A percentile compares a stretch with the other conserved stretches of the same genome.
Evolutionary conservation across 2,329 filamentous ascomycete genomes (phyloP).

Genomic region (Penicillium hordei): DNA sequence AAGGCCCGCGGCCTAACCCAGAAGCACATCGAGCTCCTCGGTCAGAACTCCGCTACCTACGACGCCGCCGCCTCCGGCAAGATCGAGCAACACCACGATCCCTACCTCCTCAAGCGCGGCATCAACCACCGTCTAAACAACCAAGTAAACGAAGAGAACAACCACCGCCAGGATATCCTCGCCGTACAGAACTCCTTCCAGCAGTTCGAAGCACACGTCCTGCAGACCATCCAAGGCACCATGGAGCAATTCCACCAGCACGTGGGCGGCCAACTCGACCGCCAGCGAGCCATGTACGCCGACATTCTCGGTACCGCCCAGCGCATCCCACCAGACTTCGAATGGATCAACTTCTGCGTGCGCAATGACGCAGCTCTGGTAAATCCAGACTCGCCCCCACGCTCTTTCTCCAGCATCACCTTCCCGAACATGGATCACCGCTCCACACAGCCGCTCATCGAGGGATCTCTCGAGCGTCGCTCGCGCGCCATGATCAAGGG

Average conservation of each 20-base stretch:
- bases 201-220: slow-evolving; percentile 80
- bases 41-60: slow-evolving; percentile 76
- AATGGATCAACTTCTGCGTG: slow-evolving; percentile 82
- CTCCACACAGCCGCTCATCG: slow-evolving; percentile 77
- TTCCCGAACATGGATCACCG: slow-evolving; percentile 89
- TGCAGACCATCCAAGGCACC: slow-evolving; percentile 78
- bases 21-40: slow-evolving; percentile 93
- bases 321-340: slow-evolving; percentile 77
- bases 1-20: slow-evolving; percentile 83
- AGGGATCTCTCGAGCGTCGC: slow-evolving; percentile 87
- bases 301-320: slow-evolving; percentile 79
- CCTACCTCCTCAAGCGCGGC: slow-evolving; percentile 81
- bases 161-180: slow-evolving; percentile 87
- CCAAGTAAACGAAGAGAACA: slow-evolving; percentile 94
- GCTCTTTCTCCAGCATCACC: slow-evolving; percentile 68
- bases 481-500: slow-evolving; percentile 79
- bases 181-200: slow-evolving; percentile 88
- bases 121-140: slow-evolving; percentile 81
- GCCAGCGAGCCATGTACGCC: slow-evolving; percentile 73
- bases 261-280: slow-evolving; percentile 76
- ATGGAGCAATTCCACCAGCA: slow-evolving; percentile 82
- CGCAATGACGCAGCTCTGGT: slow-evolving; percentile 73
- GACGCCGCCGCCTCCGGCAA: slow-evolving; percentile 70
- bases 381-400: slow-evolving; percentile 71
- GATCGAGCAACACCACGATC: slow-evolving; percentile 72